Base-by-base conservation (phyloP, 2,329 filamentous ascomycete species). In the Pseudonectria foliicola region DNA sequence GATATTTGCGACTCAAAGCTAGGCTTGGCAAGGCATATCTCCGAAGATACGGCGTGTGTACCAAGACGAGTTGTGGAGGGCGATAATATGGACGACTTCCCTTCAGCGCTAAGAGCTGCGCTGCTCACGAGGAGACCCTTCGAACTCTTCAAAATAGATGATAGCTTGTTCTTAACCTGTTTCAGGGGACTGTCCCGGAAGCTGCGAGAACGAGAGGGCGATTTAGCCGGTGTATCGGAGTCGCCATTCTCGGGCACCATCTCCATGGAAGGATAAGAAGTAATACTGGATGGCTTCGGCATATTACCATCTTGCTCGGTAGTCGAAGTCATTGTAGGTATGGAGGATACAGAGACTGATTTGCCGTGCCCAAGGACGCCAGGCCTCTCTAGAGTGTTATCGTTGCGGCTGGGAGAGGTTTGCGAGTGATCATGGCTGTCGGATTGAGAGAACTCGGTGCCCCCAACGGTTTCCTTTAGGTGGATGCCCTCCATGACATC, bases 81-180 rank as follows among this genome's bases (percentile, higher is more conserved):
- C 4, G 76, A 78, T 13, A 77, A 52, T 6, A 78, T 53, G 4
- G 69, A 71, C 0, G 69, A 67, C 46, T 80, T 81, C 7, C 73
- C 73, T 46, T 81, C 77, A 0, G 76, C 76, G 47, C 75, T 80
- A 25, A 75, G 62, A 12, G 71, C 75, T 3, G 76, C 77, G 47
- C 77, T 90, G 47, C 84, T 93, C 13, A 82, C 86, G 43, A 95
- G 81, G 31, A 95, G 75, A 11, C 82, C 85, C 58, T 85, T 90
- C 4, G 89, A 92, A 36, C 82, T 85, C 61, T 88, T 89, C 49
- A 95, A 69, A 40, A 95, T 88, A 8, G 89, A 94, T 30, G 90
- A 93, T 31, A 96, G 70, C 56, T 88, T 93, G 53, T 85, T 86
- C 64, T 95, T 96, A 18, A 92, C 89, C 33, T 92, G 87, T 60